Base-by-base conservation (phyloP, 257 asterid species). In the Anisodus tanguticus region DNA sequence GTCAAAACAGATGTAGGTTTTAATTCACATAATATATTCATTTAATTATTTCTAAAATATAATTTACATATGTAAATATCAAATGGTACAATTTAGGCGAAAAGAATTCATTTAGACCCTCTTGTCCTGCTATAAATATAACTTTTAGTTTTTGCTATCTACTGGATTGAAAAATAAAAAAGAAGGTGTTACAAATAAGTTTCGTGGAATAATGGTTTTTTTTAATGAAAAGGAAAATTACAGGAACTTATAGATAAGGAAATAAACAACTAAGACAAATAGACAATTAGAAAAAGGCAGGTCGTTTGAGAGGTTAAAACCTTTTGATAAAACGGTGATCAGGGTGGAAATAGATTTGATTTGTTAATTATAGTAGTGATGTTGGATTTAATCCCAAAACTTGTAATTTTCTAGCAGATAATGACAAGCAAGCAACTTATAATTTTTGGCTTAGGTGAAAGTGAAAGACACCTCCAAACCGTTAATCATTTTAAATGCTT, bases 351-450 rank as follows among this genome's bases (percentile, higher is more conserved):
- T n/a, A 31, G 8, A 5, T 11, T 66, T 66, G 13, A 66, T 31
- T 57, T 10, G 22, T 66, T 31, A 35, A 5, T 22, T 22, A 22
- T 22, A 22, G 26, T 22, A 66, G 5, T 41, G 45, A 41, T 41
- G 9, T 66, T 66, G 47, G 72, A 66, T 66, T 12, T 66, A 31
- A 66, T 35, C 47, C 72, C 72, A 31, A 66, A 66, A 66, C 63
- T 57, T 57, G 63, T 57, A 13, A 57, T 57, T 15, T 57, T 57
- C 63, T 57, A 15, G 15, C 63, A 57, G 22, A 57, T 57, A 57
- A 57, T 15, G 63, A 57, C 17, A 57, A 57, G 63, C n/a, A 16
- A 57, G 19, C 63, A 13, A 49, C 9, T 5, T 9, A 22, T 22
- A 22, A 49, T 49, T 49, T 49, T 49, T 49, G 8, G 55, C 55